A percentile compares a stretch with the other conserved stretches of the same genome.
Conservation (phyloP, 2,329 filamentous ascomycete species). For the Decorospora gaudefroyi region DNA sequence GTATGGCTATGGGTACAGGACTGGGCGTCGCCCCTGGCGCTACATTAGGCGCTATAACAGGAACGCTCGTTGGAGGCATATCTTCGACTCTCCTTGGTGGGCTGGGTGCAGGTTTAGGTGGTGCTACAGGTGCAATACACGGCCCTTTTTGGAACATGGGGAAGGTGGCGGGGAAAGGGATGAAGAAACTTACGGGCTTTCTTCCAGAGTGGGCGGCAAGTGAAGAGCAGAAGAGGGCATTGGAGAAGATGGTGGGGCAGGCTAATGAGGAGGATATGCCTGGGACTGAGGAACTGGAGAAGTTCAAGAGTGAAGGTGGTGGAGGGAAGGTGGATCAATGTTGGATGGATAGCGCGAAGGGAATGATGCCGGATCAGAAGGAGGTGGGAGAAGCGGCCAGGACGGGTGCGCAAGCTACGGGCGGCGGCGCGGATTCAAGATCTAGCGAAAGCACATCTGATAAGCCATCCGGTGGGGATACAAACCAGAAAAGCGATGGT, state of each 20-base stretch:
- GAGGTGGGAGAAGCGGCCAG: slow-evolving; percentile 5
- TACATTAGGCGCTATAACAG: slow-evolving; percentile 25
- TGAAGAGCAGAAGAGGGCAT: slow-evolving; percentile 23
- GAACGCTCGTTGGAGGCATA: slow-evolving; percentile 27
- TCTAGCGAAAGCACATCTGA: background rate
- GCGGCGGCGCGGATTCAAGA: slow-evolving; percentile 2
- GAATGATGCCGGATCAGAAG: slow-evolving; percentile 16
- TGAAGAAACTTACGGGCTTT: slow-evolving; percentile 22
- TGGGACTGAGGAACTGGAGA: slow-evolving; percentile 22
- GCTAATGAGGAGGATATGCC: slow-evolving; percentile 24
- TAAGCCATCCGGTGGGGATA: background rate
- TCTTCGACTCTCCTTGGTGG: slow-evolving; percentile 26
- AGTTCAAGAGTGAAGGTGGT: slow-evolving; percentile 17
- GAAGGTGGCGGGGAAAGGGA: slow-evolving; percentile 23
- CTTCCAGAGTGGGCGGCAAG: slow-evolving; percentile 25
- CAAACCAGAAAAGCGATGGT: background rate
- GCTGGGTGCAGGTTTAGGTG: slow-evolving; percentile 25
- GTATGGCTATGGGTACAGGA: slow-evolving; percentile 30
- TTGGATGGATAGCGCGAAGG: slow-evolving; percentile 16
- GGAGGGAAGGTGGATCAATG: slow-evolving; percentile 13
- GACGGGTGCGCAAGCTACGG: slow-evolving; percentile 2
- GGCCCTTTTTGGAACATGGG: slow-evolving; percentile 21
- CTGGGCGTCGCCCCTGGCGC: slow-evolving; percentile 29
- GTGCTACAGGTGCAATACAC: slow-evolving; percentile 24
- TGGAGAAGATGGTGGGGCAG: slow-evolving; percentile 29